Conservation (phyloP, 2,329 filamentous ascomycete species). For the Nemania abortiva region DNA sequence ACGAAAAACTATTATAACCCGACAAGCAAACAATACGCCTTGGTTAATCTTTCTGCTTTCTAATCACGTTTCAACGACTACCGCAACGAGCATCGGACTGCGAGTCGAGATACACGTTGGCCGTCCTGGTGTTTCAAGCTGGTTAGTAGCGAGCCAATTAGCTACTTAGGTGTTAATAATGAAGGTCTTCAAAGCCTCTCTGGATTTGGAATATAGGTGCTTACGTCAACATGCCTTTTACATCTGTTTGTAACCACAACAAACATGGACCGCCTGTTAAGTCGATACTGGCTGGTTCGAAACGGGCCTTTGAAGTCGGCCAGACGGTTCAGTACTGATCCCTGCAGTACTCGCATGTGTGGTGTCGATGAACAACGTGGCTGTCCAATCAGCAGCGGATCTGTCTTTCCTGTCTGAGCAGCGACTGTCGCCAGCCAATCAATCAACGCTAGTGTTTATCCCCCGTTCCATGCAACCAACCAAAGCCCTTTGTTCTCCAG, state of each 20-base stretch:
- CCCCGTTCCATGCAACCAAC: conserved; percentile 15
- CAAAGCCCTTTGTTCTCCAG: neutral
- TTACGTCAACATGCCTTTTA: no score
- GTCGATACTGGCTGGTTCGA: neutral
- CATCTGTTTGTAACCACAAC: no score
- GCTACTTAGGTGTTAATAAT: no score
- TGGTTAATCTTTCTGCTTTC: neutral
- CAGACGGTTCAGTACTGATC: neutral
- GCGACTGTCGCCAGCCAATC: conserved; percentile 28
- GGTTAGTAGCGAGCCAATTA: no score
- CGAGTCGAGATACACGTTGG: neutral
- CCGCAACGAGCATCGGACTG: neutral
- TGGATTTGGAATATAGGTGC: no score
- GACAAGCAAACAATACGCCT: neutral
- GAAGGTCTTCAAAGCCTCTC: no score
- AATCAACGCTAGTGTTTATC: conserved; percentile 11
- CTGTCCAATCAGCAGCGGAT: conserved; percentile 24
- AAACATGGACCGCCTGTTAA: neutral
- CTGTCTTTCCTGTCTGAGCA: conserved; percentile 21
- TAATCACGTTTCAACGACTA: neutral
- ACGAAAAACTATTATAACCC: neutral
- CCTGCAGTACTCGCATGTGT: neutral
- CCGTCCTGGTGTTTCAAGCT: neutral
- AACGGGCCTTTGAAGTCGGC: neutral
- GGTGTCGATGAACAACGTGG: neutral